Base-by-base conservation (phyloP, 2,329 filamentous ascomycete species). In the Metarhizium album region DNA sequence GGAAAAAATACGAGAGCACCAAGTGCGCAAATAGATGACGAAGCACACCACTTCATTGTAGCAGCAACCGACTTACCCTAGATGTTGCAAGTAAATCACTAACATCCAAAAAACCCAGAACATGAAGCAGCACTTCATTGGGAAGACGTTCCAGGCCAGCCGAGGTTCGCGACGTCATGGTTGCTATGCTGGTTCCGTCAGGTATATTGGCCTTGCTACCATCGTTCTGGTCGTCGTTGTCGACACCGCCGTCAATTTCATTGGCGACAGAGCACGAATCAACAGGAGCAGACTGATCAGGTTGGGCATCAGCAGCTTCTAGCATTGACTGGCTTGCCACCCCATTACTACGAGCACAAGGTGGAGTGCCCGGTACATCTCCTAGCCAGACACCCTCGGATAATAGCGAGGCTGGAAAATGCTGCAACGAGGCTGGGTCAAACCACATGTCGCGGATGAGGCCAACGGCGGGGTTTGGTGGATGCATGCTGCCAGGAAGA, bases 101-200 rank as follows among this genome's bases (percentile, higher is more conserved):
- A 45, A 82, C 75, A 54, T 82, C 79, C 50, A 82, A 65, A 56
- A 74, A 78, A 49, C 71, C 69, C 54, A 81, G 65, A 42, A 82
- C 75, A 51, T 78, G 72, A 54, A 76, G 70, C 49, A 82, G 63
- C 27, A 82, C 62, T 63, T 82, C 79, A 62, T 76, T 80, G 23
- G 79, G 79, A 45, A 82, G 64, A 42, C 64, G 62, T 48, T 71
- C 67, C 64, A 69, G 58, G 51, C 60, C 56, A 53, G 57, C 47
- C 33, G 22, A 24, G 4, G 37, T 33, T 9, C 1, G 23, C 20
- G 23, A 16, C 16, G 18, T 23, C 22, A 22, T n/a, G 3, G 45
- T 22, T 24, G 31, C n/a, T 18, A 38, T 18, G 45, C 24, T 18
- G 38, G 24, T 9, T 27, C 18, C 9, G 27, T 22, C 8, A 48